A percentile compares a stretch with the other conserved stretches of the same genome.
These are phyloP conservation scores for Trichoderma sp. DNA, from an alignment of 2,329 filamentous ascomycete genomes.

Conservation along the genomic window DNA sequence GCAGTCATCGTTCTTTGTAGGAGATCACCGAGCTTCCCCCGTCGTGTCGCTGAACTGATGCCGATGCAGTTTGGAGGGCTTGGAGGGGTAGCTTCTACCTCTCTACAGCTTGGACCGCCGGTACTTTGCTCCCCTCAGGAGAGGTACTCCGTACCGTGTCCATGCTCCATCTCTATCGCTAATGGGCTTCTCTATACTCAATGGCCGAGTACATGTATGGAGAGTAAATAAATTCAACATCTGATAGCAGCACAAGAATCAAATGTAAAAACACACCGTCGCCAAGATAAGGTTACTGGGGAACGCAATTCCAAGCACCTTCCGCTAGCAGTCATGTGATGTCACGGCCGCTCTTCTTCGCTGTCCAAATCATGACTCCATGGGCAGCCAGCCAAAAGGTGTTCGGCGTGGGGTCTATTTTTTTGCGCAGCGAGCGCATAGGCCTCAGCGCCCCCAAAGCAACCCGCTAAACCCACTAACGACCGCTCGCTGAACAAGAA, in stretches of 20 bases:
- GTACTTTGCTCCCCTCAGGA: not conserved
- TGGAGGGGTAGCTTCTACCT: constrained; percentile 17
- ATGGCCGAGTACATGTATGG: not conserved
- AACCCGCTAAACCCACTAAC: not conserved
- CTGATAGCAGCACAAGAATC: not conserved
- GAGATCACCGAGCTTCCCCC: not conserved
- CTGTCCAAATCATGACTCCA: constrained; percentile 18
- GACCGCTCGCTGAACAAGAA: not conserved
- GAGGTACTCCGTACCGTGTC: not conserved
- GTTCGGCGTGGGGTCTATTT: constrained; percentile 16
- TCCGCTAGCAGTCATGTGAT: constrained; percentile 16
- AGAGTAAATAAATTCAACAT: not conserved
- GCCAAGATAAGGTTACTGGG: not conserved
- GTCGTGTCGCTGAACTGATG: not conserved
- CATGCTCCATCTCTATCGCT: not conserved
- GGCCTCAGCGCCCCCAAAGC: not conserved
- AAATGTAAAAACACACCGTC: not conserved
- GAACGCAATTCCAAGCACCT: not conserved
- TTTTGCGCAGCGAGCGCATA: constrained; percentile 11
- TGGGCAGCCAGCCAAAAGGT: not conserved
- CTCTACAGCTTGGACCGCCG: not conserved
- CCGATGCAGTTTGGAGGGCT: not conserved
- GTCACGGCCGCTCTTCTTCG: constrained; percentile 7
- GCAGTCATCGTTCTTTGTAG: not conserved
- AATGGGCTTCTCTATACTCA: not conserved